A percentile compares a stretch with the other conserved stretches of the same genome.
Evolutionary conservation across 371 early-diverging fungal species (phyloP).

Genomic region (Rhizopus delemar): DNA sequence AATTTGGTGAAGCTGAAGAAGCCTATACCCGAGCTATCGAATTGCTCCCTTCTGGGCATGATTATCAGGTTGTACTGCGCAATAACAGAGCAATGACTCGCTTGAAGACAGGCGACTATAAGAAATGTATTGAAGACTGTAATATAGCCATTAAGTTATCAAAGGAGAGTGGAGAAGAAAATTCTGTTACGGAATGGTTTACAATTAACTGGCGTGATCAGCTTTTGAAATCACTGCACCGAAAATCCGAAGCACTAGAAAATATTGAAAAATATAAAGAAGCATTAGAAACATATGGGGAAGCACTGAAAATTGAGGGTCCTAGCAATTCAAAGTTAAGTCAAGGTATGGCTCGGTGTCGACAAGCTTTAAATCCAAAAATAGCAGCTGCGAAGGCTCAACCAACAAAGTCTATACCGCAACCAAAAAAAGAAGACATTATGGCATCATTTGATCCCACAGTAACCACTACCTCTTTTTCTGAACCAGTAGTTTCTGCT

Average conservation of each 20-base stretch:
- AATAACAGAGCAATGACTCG: constrained; percentile 88
- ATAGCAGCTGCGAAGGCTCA: constrained; percentile 11
- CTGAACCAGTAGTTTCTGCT: constrained; percentile 2
- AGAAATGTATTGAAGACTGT: constrained; percentile 69
- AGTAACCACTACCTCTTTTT: not conserved
- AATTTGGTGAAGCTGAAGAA: constrained; percentile 81
- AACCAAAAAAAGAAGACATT: not conserved
- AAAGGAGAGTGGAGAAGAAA: constrained; percentile 29
- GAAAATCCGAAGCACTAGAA: constrained; percentile 82
- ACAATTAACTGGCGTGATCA: constrained; percentile 33
- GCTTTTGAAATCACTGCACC: constrained; percentile 22
- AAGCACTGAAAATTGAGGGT: constrained; percentile 48
- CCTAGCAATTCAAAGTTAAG: constrained; percentile 52
- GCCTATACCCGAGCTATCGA: constrained; percentile 74
- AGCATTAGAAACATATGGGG: constrained; percentile 71
- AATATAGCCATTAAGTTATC: constrained; percentile 48
- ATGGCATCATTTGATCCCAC: constrained; percentile 19
- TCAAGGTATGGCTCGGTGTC: constrained; percentile 42
- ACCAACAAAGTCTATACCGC: not conserved
- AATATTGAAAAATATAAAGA: constrained; percentile 77
- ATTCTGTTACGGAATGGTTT: constrained; percentile 38
- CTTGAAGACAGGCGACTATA: constrained; percentile 83
- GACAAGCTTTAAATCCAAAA: constrained; percentile 29
- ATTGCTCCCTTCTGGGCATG: constrained; percentile 59
- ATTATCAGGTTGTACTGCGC: constrained; percentile 62